These are phyloP conservation scores for Alternaria gaisen DNA, from an alignment of 2,329 filamentous ascomycete genomes.

Conservation along the genomic window DNA sequence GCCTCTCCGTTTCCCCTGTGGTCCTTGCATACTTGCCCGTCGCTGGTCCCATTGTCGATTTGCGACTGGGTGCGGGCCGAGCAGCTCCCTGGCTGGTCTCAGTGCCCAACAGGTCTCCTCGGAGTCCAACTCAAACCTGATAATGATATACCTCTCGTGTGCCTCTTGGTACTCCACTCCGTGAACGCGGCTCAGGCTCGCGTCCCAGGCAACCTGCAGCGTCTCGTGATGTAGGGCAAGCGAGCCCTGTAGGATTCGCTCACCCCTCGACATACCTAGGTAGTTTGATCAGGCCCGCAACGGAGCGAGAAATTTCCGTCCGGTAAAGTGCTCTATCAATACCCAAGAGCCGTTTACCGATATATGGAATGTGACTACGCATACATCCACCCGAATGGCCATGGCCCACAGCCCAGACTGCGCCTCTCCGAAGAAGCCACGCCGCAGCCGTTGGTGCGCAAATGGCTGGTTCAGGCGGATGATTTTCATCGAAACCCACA, in stretches of 20 bases:
- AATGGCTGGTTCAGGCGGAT: slow-evolving; percentile 24
- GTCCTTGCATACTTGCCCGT: slow-evolving; percentile 29
- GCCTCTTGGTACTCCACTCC: slow-evolving; percentile 11
- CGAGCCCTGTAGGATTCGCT: slow-evolving; percentile 27
- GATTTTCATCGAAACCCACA: slow-evolving; percentile 31
- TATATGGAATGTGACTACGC: slow-evolving; percentile 23
- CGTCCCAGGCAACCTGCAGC: slow-evolving; percentile 23
- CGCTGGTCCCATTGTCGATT: slow-evolving; percentile 41
- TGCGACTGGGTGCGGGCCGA: slow-evolving; percentile 50
- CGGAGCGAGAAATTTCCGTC: slow-evolving; percentile 46
- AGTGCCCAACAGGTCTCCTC: slow-evolving; percentile 11
- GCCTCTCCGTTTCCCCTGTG: slow-evolving; percentile 23
- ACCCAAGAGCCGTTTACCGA: slow-evolving; percentile 25
- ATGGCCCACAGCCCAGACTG: slow-evolving; percentile 30
- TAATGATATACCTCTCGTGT: slow-evolving; percentile 13
- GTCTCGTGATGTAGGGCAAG: slow-evolving; percentile 27
- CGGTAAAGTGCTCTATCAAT: slow-evolving; percentile 25
- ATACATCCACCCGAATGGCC: slow-evolving; percentile 19
- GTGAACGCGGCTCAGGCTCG: slow-evolving; percentile 24
- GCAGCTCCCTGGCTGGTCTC: slow-evolving; percentile 36
- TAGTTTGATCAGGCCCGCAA: slow-evolving; percentile 22
- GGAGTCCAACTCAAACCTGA: slow-evolving; percentile 12
- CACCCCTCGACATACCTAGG: slow-evolving; percentile 10
- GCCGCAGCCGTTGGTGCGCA: slow-evolving; percentile 31
- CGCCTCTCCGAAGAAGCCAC: slow-evolving; percentile 21